Evolutionary conservation across 331 rosid species (phyloP).

Genomic region (Quercus lobata): DNA sequence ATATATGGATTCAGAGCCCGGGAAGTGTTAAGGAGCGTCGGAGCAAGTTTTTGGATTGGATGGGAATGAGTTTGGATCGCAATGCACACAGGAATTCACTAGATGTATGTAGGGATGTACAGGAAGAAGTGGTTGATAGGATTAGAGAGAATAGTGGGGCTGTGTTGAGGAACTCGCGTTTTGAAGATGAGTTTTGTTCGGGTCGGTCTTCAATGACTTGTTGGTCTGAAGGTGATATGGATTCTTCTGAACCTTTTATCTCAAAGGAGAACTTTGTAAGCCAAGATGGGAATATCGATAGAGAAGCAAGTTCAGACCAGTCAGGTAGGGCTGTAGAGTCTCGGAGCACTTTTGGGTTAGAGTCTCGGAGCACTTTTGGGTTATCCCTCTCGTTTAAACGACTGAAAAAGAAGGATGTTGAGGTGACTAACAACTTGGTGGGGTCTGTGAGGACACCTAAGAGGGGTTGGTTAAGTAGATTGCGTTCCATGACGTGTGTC

Average conservation of each 20-base stretch:
- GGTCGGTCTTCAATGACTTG: constrained; percentile 49
- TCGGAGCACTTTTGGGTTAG: constrained; percentile 23
- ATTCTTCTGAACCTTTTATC: constrained; percentile 30
- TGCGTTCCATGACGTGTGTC: constrained; percentile 69
- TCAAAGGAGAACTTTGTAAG: constrained; percentile 26
- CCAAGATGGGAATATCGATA: constrained; percentile 27
- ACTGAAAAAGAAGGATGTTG: constrained; percentile 23
- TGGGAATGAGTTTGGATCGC: constrained; percentile 47
- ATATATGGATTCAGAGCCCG: constrained; percentile 68
- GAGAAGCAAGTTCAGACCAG: constrained; percentile 27
- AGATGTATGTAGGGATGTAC: constrained; percentile 21
- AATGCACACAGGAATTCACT: constrained; percentile 27
- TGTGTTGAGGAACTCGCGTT: constrained; percentile 30
- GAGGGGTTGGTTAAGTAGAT: constrained; percentile 61
- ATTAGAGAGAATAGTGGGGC: constrained; percentile 35
- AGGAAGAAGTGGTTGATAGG: constrained; percentile 37
- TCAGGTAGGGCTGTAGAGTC: constrained; percentile 28
- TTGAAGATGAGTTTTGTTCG: constrained; percentile 59
- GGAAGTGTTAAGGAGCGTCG: constrained; percentile 71
- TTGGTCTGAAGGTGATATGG: constrained; percentile 20
- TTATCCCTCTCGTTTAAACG: constrained; percentile 34
- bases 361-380: constrained; percentile 19
- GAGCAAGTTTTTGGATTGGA: constrained; percentile 48
- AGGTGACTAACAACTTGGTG: constrained; percentile 8
- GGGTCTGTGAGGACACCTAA: constrained; percentile 24